Evolutionary conservation across 768 basidiomycete genomes (phyloP).

Genomic region (Termitomyces sp.): DNA sequence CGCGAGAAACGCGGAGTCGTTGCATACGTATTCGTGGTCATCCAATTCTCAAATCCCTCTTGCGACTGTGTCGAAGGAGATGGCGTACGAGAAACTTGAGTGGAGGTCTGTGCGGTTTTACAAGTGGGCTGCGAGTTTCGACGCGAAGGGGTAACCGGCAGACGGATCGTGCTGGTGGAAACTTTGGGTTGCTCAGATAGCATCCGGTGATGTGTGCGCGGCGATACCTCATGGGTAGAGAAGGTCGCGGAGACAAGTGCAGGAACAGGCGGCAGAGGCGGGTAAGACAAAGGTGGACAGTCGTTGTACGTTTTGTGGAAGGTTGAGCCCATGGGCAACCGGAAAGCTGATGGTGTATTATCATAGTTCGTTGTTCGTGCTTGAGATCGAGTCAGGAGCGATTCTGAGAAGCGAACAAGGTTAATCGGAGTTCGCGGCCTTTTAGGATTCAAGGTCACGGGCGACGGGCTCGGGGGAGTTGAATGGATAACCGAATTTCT

Average conservation of each 20-base stretch:
- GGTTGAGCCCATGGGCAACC: not conserved
- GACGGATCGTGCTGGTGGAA: not conserved
- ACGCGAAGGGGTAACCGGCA: not conserved
- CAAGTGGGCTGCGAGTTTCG: not conserved
- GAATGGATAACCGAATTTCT: not conserved
- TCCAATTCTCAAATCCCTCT: conserved; percentile 25
- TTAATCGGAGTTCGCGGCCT: not conserved
- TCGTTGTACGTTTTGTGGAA: not conserved
- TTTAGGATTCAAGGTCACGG: not conserved
- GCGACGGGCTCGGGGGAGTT: not conserved
- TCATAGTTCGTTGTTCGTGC: not conserved
- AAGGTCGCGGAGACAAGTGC: not conserved
- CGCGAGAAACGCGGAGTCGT: conserved; percentile 36
- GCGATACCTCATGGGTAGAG: not conserved
- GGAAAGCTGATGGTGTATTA: not conserved
- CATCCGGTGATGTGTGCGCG: not conserved
- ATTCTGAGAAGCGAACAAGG: conserved; percentile 6
- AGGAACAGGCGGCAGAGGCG: not conserved
- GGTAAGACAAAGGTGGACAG: not conserved
- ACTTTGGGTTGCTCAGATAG: conserved; percentile 1
- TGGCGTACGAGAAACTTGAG: not conserved
- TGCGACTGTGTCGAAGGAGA: conserved; percentile 6
- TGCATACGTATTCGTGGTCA: conserved; percentile 27
- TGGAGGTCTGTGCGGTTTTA: not conserved
- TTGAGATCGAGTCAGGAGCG: not conserved